Percentiles rank a stretch among this genome's conserved stretches.
Conservation (phyloP, 2,329 filamentous ascomycete genomes). For the Botrytis byssoidea region DNA sequence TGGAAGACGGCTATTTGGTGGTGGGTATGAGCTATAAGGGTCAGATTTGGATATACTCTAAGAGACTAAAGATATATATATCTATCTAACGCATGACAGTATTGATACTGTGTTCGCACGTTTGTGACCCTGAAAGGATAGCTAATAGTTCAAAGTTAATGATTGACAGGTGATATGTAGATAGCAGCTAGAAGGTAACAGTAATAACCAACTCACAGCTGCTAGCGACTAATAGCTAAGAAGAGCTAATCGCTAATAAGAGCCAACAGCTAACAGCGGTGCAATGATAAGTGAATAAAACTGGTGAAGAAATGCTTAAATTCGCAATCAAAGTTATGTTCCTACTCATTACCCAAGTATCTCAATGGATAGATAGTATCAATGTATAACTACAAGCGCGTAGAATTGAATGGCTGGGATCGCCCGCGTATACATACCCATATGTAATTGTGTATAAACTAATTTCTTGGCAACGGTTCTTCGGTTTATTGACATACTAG, state of each 20-base stretch:
- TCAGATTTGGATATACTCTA: background rate
- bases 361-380: background rate
- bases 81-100: background rate
- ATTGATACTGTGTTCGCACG: background rate
- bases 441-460: background rate
- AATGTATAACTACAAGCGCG: background rate
- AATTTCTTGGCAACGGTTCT: conserved; percentile 14
- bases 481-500: background rate
- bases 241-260: background rate
- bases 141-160: background rate
- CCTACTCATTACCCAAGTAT: too few species aligned
- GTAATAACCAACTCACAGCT: too few species aligned
- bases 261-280: background rate
- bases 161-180: background rate
- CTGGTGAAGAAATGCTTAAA: background rate
- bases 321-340: background rate
- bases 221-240: background rate
- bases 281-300: background rate
- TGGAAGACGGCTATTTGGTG: background rate
- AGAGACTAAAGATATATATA: background rate
- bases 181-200: background rate
- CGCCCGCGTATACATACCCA: background rate
- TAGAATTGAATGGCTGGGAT: conserved; percentile 13
- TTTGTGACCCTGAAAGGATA: background rate
- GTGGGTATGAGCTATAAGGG: background rate